phyloP scores from a whole-genome alignment of 2,329 filamentous ascomycete species.

The Thermochaetoides dissita region DNA sequence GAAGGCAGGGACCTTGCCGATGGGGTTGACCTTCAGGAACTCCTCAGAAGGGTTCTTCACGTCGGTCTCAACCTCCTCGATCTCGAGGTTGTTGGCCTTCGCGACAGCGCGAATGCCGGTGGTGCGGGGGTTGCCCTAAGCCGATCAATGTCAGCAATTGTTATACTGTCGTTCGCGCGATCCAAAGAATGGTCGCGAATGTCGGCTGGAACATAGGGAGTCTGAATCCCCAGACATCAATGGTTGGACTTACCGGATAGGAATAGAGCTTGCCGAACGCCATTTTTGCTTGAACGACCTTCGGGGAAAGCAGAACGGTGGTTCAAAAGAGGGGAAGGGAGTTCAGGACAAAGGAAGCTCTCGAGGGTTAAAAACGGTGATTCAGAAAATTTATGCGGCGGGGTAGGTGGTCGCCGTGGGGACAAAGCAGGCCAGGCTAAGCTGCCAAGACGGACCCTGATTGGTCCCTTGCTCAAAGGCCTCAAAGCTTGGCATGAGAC shows the following conservation, averaged over 20 bases:
- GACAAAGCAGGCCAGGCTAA: not conserved
- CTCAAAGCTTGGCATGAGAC: too few species aligned
- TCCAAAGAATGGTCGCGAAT: not conserved
- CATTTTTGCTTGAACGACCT: conserved; percentile 47
- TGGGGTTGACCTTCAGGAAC: conserved; percentile 73
- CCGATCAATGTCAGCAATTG: too few species aligned
- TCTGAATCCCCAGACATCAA: too few species aligned
- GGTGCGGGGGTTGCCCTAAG: conserved; percentile 75
- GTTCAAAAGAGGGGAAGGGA: conserved; percentile 14
- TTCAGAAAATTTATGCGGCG: conserved; percentile 16
- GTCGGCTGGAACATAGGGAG: too few species aligned
- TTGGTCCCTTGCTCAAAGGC: too few species aligned
- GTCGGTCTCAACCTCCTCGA: conserved; percentile 68
- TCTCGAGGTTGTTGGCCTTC: conserved; percentile 90
- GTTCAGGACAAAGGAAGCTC: conserved; percentile 9
- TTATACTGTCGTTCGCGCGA: not conserved
- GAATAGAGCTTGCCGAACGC: conserved; percentile 97
- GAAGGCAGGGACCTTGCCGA: conserved; percentile 88
- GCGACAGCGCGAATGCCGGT: conserved; percentile 81
- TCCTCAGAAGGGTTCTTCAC: conserved; percentile 53
- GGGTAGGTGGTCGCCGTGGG: conserved; percentile 7
- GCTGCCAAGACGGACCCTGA: conserved; percentile 1
- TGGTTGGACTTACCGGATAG: conserved; percentile 46
- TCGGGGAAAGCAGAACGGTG: conserved; percentile 12
- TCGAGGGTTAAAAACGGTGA: conserved; percentile 7